These are phyloP conservation scores for Ceratobasidium sp. DNA, from an alignment of 1,284 basidiomycete species.

Conservation along the genomic window DNA sequence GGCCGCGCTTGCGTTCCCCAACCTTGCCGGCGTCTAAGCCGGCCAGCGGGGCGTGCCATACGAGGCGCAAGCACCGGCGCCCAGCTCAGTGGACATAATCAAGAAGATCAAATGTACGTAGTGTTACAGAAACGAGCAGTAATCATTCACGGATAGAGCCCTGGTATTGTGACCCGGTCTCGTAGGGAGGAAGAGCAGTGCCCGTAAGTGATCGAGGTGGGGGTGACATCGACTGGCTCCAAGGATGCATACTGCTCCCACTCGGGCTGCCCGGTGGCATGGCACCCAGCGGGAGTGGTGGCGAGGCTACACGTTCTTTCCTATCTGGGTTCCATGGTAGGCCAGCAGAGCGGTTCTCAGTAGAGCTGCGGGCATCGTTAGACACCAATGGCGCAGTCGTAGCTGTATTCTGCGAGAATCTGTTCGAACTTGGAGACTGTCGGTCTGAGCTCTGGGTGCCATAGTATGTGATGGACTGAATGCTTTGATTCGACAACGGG, in stretches of 20 bases:
- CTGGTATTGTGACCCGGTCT: neutral
- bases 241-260: neutral
- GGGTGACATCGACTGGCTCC: neutral
- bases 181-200: slow-evolving; percentile 13
- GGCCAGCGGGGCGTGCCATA: too few species aligned
- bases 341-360: neutral
- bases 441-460: slow-evolving; percentile 1
- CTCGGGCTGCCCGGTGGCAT: slow-evolving; percentile 11
- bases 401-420: slow-evolving; percentile 11
- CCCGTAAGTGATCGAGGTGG: slow-evolving; percentile 5
- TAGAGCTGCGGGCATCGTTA: neutral
- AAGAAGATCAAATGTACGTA: too few species aligned
- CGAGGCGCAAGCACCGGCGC: too few species aligned
- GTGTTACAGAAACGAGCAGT: too few species aligned
- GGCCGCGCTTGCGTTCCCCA: too few species aligned
- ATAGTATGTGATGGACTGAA: neutral
- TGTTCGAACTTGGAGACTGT: neutral
- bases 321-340: neutral
- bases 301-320: slow-evolving; percentile 3
- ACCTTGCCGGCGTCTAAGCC: too few species aligned
- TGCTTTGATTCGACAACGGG: neutral
- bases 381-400: neutral
- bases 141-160: slow-evolving; percentile 6
- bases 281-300: slow-evolving; percentile 9
- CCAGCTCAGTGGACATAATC: too few species aligned